Percentiles rank a stretch among this genome's conserved stretches.
Conservation (phyloP, 192 early-diverging fungal genomes). For the Dissophora globulifera region DNA sequence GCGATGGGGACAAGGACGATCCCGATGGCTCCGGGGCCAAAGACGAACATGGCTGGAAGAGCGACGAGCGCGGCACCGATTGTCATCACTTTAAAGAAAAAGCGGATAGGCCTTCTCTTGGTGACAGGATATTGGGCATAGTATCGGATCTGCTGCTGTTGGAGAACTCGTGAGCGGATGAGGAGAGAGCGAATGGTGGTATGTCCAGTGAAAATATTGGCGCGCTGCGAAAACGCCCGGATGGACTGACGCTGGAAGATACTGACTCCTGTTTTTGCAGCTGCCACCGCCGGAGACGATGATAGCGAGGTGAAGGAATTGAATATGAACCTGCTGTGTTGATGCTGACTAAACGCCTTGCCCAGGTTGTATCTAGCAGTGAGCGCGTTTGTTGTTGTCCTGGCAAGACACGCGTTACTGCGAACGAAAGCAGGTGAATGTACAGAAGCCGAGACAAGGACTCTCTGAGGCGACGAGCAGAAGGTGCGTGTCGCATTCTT, state of each 20-base stretch:
- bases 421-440: not conserved
- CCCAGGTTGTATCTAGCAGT: not conserved
- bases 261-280: not conserved
- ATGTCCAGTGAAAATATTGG: not conserved
- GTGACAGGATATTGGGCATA: not conserved
- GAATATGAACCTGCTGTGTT: not conserved
- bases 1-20: conserved; percentile 24
- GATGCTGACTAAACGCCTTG: not conserved
- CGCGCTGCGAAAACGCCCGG: conserved; percentile 11
- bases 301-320: conserved; percentile 3
- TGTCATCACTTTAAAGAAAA: conserved; percentile 19
- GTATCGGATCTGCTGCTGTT: not conserved
- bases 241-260: not conserved
- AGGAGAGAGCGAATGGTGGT: too few relatives aligned
- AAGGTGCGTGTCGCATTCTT: too few relatives aligned
- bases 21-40: conserved; percentile 14
- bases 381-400: conserved; percentile 6
- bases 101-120: conserved; percentile 16
- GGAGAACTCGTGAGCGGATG: not conserved
- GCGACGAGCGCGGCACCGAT: conserved; percentile 24
- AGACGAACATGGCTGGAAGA: conserved; percentile 25
- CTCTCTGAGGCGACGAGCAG: too few relatives aligned
- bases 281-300: not conserved
- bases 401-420: too few relatives aligned
- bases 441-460: not conserved